These are phyloP conservation scores for Eremomyces bilateralis DNA, from an alignment of 495 filamentous ascomycete species.

Conservation along the genomic window DNA sequence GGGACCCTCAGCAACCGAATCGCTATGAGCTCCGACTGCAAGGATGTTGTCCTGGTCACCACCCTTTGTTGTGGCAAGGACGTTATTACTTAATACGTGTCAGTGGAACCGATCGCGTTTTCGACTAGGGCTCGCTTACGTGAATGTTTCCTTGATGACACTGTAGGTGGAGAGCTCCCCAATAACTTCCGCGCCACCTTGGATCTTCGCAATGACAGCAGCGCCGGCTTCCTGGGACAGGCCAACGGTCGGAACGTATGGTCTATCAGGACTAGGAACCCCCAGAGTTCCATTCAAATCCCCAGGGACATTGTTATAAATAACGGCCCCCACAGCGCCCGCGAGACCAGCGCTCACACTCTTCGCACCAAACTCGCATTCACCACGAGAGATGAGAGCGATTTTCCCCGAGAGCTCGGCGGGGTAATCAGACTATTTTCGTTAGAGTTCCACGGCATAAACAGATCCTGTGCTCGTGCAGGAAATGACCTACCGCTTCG, in stretches of 20 bases:
- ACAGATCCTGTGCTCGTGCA: no score
- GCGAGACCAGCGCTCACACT: conserved; percentile 34
- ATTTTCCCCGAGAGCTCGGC: conserved; percentile 30
- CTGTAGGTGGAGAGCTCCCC: conserved; percentile 9
- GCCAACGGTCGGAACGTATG: conserved; percentile 30
- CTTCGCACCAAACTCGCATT: conserved; percentile 39
- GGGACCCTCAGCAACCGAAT: conserved; percentile 39
- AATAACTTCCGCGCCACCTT: conserved; percentile 16
- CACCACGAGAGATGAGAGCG: conserved; percentile 39
- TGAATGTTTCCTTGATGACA: background rate
- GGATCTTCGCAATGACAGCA: conserved; percentile 19
- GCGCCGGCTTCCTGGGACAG: conserved; percentile 31
- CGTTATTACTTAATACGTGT: conserved; percentile 30
- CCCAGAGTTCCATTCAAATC: conserved; percentile 32
- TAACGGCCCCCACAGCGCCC: conserved; percentile 33
- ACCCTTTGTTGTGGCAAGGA: conserved; percentile 42
- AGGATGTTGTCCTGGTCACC: conserved; percentile 45
- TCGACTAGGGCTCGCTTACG: background rate
- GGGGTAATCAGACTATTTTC: conserved; percentile 33
- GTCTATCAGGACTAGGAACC: conserved; percentile 19
- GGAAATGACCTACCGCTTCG: conserved; percentile 10
- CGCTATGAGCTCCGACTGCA: conserved; percentile 41
- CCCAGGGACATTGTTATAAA: conserved; percentile 45
- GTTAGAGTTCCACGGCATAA: no score
- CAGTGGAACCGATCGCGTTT: no score